These are phyloP conservation scores for Saturnispora zaruensis DNA, from an alignment of 805 yeast genomes.

Conservation along the genomic window DNA sequence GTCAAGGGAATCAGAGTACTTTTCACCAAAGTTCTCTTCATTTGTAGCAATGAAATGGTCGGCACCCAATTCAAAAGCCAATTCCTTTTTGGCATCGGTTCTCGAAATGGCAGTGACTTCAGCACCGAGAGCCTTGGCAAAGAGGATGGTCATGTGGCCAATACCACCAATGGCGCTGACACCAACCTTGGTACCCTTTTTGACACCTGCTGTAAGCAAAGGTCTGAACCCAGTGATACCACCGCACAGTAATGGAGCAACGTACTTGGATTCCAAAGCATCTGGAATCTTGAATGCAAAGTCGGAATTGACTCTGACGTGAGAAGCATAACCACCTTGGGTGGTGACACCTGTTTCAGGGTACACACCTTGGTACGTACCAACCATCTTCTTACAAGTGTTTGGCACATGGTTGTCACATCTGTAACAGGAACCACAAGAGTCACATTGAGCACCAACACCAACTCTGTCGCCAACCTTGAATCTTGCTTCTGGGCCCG, in stretches of 20 bases:
- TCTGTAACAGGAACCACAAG: slow-evolving; percentile 34
- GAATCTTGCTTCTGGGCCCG: slow-evolving; percentile 29
- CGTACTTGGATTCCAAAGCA: slow-evolving; percentile 31
- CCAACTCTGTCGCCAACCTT: slow-evolving; percentile 45
- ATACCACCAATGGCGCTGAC: slow-evolving; percentile 40
- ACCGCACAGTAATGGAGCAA: slow-evolving; percentile 50
- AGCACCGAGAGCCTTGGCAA: slow-evolving; percentile 54
- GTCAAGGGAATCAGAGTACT: slow-evolving; percentile 33
- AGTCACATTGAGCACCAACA: slow-evolving; percentile 37
- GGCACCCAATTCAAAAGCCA: slow-evolving; percentile 45
- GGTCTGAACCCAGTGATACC: slow-evolving; percentile 50
- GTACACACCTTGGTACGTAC: slow-evolving; percentile 45
- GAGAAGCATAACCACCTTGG: slow-evolving; percentile 45
- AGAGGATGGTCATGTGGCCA: slow-evolving; percentile 39
- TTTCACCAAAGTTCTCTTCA: slow-evolving; percentile 35
- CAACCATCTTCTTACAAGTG: slow-evolving; percentile 41
- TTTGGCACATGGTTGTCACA: slow-evolving; percentile 32
- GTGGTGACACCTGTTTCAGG: slow-evolving; percentile 36
- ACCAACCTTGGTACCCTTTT: slow-evolving; percentile 44
- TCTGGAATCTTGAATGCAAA: slow-evolving; percentile 45
- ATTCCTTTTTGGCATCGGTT: slow-evolving; percentile 38
- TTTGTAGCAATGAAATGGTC: slow-evolving; percentile 46
- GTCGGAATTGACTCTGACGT: slow-evolving; percentile 35
- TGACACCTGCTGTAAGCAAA: slow-evolving; percentile 32
- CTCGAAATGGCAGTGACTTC: slow-evolving; percentile 51